Percentiles rank a stretch among this genome's conserved stretches.
These are phyloP conservation scores for Myriosclerotinia scirpicola DNA, from an alignment of 2,329 filamentous ascomycete species.

Conservation along the genomic window DNA sequence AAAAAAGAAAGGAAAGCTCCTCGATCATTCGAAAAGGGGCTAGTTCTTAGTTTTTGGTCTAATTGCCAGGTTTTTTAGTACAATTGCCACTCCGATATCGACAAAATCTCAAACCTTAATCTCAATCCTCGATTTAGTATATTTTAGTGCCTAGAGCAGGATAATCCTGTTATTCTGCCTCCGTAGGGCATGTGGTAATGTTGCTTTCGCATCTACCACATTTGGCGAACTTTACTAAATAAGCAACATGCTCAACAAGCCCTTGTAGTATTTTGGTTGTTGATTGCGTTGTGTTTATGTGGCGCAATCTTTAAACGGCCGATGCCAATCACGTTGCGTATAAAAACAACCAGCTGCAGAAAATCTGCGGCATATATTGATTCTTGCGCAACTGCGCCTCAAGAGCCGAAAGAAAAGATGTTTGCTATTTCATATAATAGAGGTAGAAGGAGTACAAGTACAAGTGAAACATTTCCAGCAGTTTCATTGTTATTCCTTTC, in stretches of 20 bases:
- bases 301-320: constrained; percentile 9
- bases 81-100: too few relatives aligned
- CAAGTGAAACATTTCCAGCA: not conserved
- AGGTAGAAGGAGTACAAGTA: constrained; percentile 7
- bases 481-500: constrained; percentile 15
- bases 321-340: constrained; percentile 14
- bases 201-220: constrained; percentile 8
- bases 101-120: too few relatives aligned
- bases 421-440: constrained; percentile 9
- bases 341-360: constrained; percentile 21
- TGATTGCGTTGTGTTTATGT: constrained; percentile 7
- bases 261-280: not conserved
- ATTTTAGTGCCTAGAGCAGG: too few relatives aligned
- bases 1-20: too few relatives aligned
- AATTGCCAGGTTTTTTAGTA: too few relatives aligned
- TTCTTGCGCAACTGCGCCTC: constrained; percentile 21
- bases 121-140: too few relatives aligned
- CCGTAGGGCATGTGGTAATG: constrained; percentile 10
- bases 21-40: too few relatives aligned
- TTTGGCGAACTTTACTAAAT: not conserved
- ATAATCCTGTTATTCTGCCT: too few relatives aligned
- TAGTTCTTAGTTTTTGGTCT: too few relatives aligned
- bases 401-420: not conserved
- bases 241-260: not conserved
- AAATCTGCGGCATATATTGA: constrained; percentile 20